Percentiles rank a stretch among this genome's conserved stretches.
These are phyloP conservation scores for Aspergillus sp. DNA, from an alignment of 2,329 filamentous ascomycete species.

Conservation along the genomic window DNA sequence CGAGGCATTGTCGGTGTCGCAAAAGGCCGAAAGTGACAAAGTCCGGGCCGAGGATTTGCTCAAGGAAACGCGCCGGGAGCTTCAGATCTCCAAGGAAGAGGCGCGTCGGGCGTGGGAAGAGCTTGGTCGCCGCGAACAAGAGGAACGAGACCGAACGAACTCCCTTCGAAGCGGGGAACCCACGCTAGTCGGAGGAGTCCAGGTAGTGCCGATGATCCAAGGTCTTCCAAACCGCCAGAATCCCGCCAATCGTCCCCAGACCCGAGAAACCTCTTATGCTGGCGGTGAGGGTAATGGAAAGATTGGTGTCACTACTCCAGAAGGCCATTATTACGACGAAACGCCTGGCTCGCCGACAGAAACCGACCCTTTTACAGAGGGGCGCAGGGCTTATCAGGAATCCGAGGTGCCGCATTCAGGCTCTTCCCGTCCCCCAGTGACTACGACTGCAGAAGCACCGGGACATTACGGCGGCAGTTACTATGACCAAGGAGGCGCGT, in stretches of 20 bases:
- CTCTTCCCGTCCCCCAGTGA: constrained; percentile 27
- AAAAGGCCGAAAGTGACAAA: constrained; percentile 68
- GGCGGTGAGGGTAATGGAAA: constrained; percentile 34
- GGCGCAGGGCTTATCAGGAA: constrained; percentile 20
- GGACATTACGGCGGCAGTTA: constrained; percentile 32
- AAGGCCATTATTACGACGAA: constrained; percentile 53
- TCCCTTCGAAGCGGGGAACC: constrained; percentile 86
- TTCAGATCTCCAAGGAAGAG: constrained; percentile 94
- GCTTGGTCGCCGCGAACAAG: constrained; percentile 85
- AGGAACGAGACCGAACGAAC: constrained; percentile 81
- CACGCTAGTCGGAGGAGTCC: constrained; percentile 86
- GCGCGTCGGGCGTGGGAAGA: constrained; percentile 96
- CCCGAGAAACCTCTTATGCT: constrained; percentile 46
- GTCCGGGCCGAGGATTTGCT: constrained; percentile 72
- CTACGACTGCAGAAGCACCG: constrained; percentile 32
- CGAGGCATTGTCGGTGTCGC: constrained; percentile 65
- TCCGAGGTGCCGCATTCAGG: constrained; percentile 9
- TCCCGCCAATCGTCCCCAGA: constrained; percentile 48
- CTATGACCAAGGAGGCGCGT: constrained; percentile 40
- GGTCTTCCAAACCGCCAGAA: constrained; percentile 60
- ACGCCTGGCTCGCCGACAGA: constrained; percentile 54
- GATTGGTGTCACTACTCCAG: constrained; percentile 15
- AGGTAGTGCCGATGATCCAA: constrained; percentile 90
- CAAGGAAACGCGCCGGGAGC: constrained; percentile 87
- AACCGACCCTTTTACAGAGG: constrained; percentile 63